phyloP scores from a whole-genome alignment of 306 rosid species.

The Vigna mungo region DNA sequence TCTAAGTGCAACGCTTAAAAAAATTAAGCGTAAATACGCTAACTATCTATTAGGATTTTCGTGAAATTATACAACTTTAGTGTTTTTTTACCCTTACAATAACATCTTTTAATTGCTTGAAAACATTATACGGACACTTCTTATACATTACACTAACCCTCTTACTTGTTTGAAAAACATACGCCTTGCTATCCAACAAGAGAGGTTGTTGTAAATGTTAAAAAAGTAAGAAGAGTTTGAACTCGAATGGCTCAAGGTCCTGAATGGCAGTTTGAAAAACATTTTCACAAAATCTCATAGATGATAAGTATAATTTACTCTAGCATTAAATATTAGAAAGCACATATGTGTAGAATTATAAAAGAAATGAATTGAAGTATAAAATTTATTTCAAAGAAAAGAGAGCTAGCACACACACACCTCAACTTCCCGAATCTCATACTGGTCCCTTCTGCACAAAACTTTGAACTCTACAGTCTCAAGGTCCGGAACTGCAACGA shows the following conservation, averaged over 20 bases:
- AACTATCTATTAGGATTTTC: neutral
- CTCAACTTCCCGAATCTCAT: conserved; percentile 92
- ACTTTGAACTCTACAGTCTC: conserved; percentile 81
- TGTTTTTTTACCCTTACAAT: neutral
- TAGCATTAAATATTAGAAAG: neutral
- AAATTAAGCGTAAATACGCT: neutral
- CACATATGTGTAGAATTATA: neutral
- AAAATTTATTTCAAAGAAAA: neutral
- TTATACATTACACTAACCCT: neutral
- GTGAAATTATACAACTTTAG: neutral
- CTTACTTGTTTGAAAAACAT: neutral
- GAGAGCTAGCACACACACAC: conserved; percentile 41
- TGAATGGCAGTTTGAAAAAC: too few species aligned
- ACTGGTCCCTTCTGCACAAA: conserved; percentile 62
- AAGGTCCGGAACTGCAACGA: conserved; percentile 82
- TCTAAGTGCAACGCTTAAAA: neutral
- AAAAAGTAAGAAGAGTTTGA: neutral
- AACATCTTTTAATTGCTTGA: neutral
- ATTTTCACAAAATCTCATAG: neutral
- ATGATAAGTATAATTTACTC: neutral
- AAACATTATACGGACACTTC: too few species aligned
- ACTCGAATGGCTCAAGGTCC: too few species aligned
- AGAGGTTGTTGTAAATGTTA: neutral
- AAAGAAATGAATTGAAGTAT: neutral
- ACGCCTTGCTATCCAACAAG: too few species aligned